phyloP scores from a whole-genome alignment of 2,329 filamentous ascomycete genomes.

The Alternaria infectoria region DNA sequence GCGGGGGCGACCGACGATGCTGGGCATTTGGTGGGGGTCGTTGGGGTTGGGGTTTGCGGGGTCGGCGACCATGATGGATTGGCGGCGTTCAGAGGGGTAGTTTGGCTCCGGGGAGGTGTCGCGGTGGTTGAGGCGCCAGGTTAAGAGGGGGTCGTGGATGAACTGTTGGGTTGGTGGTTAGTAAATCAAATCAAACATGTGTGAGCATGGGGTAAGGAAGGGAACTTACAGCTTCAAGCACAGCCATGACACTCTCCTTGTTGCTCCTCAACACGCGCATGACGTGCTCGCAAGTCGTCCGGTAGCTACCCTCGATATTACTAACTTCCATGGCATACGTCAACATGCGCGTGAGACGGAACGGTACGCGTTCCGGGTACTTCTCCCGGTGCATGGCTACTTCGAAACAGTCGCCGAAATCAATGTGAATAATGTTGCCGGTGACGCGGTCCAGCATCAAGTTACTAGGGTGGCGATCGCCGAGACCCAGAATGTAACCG shows the following conservation, averaged over 20 bases:
- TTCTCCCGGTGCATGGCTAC: constrained; percentile 99
- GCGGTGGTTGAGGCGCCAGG: constrained; percentile 80
- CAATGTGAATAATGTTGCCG: constrained; percentile 97
- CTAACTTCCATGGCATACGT: constrained; percentile 99
- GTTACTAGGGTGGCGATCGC: constrained; percentile 96
- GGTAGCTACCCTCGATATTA: constrained; percentile 98
- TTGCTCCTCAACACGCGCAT: constrained; percentile 97
- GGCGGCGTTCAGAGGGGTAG: constrained; percentile 66
- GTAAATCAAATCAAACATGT: background rate
- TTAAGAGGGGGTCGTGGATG: constrained; percentile 98
- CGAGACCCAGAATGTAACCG: constrained; percentile 96
- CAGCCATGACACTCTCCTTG: constrained; percentile 98
- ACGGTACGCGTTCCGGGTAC: constrained; percentile 95
- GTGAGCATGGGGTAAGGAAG: background rate
- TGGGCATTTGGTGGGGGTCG: constrained; percentile 30
- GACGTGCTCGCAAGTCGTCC: constrained; percentile 96
- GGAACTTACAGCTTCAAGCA: constrained; percentile 87
- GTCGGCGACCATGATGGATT: constrained; percentile 61
- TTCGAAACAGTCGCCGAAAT: constrained; percentile 99
- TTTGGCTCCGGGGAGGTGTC: constrained; percentile 63
- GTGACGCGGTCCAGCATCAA: constrained; percentile 95
- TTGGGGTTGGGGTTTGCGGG: constrained; percentile 21
- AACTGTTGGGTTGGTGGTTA: constrained; percentile 64
- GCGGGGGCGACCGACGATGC: constrained; percentile 39
- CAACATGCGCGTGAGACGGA: constrained; percentile 97